A percentile compares a stretch with the other conserved stretches of the same genome.
These are phyloP conservation scores for Plantago coronopus DNA, from an alignment of 305 asterid genomes.

Conservation along the genomic window DNA sequence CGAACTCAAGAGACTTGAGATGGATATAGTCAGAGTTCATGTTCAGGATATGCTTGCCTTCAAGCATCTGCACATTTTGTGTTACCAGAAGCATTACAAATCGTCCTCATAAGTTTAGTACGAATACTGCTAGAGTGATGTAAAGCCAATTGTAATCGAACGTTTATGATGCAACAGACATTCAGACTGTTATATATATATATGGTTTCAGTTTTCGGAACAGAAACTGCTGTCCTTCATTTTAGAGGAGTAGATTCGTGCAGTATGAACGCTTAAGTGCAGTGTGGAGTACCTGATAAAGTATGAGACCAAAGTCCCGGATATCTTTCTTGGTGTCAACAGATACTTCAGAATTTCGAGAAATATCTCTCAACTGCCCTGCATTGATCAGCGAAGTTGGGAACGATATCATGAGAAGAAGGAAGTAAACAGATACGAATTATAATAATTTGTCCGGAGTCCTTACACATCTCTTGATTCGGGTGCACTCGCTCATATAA, in stretches of 20 bases:
- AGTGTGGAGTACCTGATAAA: constrained; percentile 39
- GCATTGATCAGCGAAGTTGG: constrained; percentile 5
- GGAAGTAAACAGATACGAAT: neutral
- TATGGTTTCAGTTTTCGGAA: too few species aligned
- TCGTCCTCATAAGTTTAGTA: neutral
- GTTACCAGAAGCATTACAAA: constrained; percentile 7
- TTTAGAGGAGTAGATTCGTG: too few species aligned
- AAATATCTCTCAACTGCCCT: constrained; percentile 34
- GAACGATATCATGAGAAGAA: neutral
- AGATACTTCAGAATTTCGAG: constrained; percentile 19
- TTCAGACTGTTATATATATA: too few species aligned
- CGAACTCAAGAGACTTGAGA: constrained; percentile 44
- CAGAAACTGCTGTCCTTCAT: too few species aligned
- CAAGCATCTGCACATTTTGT: constrained; percentile 30
- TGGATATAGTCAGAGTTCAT: constrained; percentile 29
- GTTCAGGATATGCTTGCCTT: constrained; percentile 28
- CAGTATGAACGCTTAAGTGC: neutral
- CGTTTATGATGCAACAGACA: too few species aligned
- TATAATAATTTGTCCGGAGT: neutral
- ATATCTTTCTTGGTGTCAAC: constrained; percentile 44
- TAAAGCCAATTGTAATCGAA: too few species aligned
- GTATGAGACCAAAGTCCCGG: constrained; percentile 43
- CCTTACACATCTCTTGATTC: constrained; percentile 41
- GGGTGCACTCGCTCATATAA: constrained; percentile 47
- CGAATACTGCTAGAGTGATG: too few species aligned